Evolutionary conservation across 2,329 filamentous ascomycete genomes (phyloP).

Genomic region (Aureobasidium leucospermi): DNA sequence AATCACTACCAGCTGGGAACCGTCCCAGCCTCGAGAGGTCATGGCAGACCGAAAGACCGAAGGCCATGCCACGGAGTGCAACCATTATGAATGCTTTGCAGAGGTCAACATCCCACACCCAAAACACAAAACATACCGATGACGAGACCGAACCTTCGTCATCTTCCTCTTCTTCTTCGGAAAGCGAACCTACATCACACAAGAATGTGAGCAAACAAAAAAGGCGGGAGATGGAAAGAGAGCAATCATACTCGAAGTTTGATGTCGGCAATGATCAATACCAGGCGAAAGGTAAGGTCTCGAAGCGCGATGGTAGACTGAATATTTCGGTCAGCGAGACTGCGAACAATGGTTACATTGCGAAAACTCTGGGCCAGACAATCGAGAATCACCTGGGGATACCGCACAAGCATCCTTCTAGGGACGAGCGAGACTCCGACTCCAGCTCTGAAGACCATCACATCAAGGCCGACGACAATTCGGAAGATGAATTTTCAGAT

Average conservation of each 20-base stretch:
- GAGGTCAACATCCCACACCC: neutral
- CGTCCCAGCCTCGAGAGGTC: conserved; percentile 6
- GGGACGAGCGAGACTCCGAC: neutral
- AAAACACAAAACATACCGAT: neutral
- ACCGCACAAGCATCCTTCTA: conserved; percentile 25
- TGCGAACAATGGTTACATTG: conserved; percentile 61
- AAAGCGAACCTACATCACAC: neutral
- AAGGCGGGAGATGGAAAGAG: conserved; percentile 11
- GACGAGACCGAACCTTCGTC: neutral
- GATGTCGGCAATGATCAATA: conserved; percentile 58
- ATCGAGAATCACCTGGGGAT: conserved; percentile 48
- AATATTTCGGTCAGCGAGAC: conserved; percentile 67
- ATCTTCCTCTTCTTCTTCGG: neutral
- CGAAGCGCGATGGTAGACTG: conserved; percentile 61
- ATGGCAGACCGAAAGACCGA: conserved; percentile 14
- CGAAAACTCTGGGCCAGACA: conserved; percentile 62
- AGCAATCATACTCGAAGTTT: conserved; percentile 45
- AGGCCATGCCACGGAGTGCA: neutral
- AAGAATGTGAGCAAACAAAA: neutral
- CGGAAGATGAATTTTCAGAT: neutral
- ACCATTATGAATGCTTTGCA: conserved; percentile 4
- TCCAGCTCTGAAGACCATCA: conserved; percentile 2
- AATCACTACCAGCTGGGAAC: neutral
- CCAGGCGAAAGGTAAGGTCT: conserved; percentile 56
- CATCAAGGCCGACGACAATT: conserved; percentile 15